Base-by-base conservation (phyloP, 2,329 filamentous ascomycete species). In the Epichloe sylvatica region DNA sequence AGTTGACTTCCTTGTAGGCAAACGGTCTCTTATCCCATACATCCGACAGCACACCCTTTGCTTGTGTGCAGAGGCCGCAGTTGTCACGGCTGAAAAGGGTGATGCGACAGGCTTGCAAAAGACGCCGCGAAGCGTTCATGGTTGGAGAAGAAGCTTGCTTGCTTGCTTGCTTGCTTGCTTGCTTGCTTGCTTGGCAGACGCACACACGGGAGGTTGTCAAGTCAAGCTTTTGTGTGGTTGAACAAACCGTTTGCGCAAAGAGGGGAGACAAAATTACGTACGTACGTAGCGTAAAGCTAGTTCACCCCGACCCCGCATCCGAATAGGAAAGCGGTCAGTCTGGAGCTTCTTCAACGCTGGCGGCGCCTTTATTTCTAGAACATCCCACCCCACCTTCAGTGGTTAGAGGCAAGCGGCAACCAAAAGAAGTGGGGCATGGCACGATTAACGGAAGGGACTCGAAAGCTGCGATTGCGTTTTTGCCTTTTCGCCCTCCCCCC, bases 41-140 rank as follows among this genome's bases (percentile, higher is more conserved):
- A 9, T 78, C 70, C 3, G 80, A 81, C 23, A 91, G 70, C 2
- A 83, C 81, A 6, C 71, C 70, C 60, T 82, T 85, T 5, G 84
- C 85, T 47, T 81, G 73, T 21, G 72, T 71, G 60, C 86, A 91
- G 3, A 91, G 73, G 0, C 79, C 79, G 63, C 86, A 91, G 52
- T 81, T 81, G 36, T 78, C 70, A 40, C 86, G 77, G 3, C 81
- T 86, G 64, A 90, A 90, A 34, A 90, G 71, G 0, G 86, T 90
- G 59, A 90, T 81, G 51, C 82, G 75, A 60, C 74, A 79, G 33
- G 74, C 66, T 53, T 74, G 74, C 39, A 78, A 59, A 4, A 81
- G 65, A 46, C 71, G 69, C 39, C 59, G 55, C 2, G 78, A 74
- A 36, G 69, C 60, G 52, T 70, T 73, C 79, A 83, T 82, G 40